Base-by-base conservation (phyloP, 1,284 basidiomycete genomes). In the Stygiomarasmius scandens region DNA sequence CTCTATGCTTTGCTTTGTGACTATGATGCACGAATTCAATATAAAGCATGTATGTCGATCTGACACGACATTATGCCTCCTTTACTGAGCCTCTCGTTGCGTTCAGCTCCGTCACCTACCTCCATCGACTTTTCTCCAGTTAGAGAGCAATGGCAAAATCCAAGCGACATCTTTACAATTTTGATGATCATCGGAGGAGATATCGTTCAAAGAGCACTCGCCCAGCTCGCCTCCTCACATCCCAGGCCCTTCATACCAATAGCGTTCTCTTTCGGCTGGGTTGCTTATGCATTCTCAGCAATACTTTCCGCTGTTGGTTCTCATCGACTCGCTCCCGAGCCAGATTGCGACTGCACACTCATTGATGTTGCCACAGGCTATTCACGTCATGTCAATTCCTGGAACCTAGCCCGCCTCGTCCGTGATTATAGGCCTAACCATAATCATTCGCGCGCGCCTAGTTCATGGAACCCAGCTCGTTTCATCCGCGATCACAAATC, bases 261-360 rank as follows among this genome's bases (percentile, higher is more conserved):
- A 48, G 71, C 72, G 9, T 74, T 74, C 61, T 71, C 69, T n/a
- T 74, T 75, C 59, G 73, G 73, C 25, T 75, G 72, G 72, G 70
- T 73, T 34, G 69, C 68, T 12, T 75, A 74, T 53, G 66, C 70
- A 20, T 61, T 75, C 58, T 62, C 55, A 44, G 63, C 70, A 27
- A 56, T 73, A 47, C 58, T 70, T 11, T 60, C 64, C 22, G 64
- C 64, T 3, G 59, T 73, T 27, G 72, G 73, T 22, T 64, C 64
- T 49, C 61, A 67, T 20, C 62, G 65, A 24, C 69, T 75, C 45
- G 63, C 70, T 58, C 72, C 72, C 25, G 25, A 60, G 16, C 62
- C 69, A 14, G 72, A 74, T 61, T 67, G 55, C 49, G 51, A 64
- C 2, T 59, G 61, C 41, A 62, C 60, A 29, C 50, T 74, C 41